Evolutionary conservation across 192 early-diverging fungal species (phyloP), one percentile per base, ranked within the genome.

Genomic region (Backusella tuberculispora): DNA sequence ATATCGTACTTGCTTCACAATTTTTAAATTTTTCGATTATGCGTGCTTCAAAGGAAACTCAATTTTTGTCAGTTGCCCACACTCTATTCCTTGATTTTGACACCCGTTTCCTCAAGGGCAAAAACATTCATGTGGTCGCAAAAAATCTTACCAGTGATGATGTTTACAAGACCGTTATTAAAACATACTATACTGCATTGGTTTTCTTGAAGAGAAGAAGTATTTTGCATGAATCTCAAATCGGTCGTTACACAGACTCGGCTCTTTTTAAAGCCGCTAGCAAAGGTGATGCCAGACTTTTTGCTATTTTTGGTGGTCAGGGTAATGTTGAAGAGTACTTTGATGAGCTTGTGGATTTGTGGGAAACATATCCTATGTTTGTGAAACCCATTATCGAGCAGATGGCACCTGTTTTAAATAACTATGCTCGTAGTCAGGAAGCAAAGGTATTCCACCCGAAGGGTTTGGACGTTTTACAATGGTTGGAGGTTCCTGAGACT

Each of bases 281-380:
- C 12, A 69, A 81, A 19, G 89, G 90, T 24, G 82, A 77, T 10
- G 90, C 93, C 40, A 82, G 82, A 56, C 77, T 93, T 44, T 90
- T 95, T 78, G 94, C 95, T 47, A 89, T 98, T 75, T 98, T 98
- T 90, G 96, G 96, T 72, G 96, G 96, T 47, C 96, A 98, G 84
- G 96, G 96, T 73, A 96, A 94, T 78, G 92, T 94, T 46, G 92
- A 95, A 71, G 95, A 95, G 74, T 98, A 96, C 88, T 95, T 98
- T 89, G 90, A 93, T 76, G 96, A 98, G 81, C 86, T 96, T 26
- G 89, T 90, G 47, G 86, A 88, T 66, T 87, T 94, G 34, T 94
- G 89, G 81, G 84, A 85, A 69, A 94, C 94, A 74, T 96, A 96
- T 85, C 88, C 91, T 75, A 84, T 90, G 45, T 76, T 95, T 46